Base-by-base conservation (phyloP, 1,284 basidiomycete genomes). In the Earliella scabrosa region DNA sequence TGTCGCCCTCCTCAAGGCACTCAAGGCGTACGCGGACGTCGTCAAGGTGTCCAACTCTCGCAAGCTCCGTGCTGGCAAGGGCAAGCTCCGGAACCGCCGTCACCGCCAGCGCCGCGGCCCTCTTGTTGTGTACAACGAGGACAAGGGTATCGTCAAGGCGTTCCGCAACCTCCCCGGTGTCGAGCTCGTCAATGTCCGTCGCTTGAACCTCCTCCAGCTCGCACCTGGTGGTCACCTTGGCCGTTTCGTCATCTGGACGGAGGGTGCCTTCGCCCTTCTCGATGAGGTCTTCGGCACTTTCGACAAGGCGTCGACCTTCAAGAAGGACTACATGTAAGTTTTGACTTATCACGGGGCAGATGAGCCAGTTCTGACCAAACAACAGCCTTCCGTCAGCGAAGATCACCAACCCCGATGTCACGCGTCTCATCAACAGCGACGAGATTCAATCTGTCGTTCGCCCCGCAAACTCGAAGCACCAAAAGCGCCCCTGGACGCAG, bases 101-200 rank as follows among this genome's bases (percentile, higher is more conserved):
- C 92, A 98, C 82, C 90, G 93, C 73, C 96, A 98, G 79, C 92
- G 97, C 73, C 93, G 97, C 73, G 97, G 97, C 64, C 97, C 97
- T 63, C 91, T 99, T 66, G 81, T 99, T 67, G 95, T 99, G 65
- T 99, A 98, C 85, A 93, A 90, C 76, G 93, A 98, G 80, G 97
- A 99, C 81, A 92, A 95, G 66, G 97, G 97, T 68, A 93, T 99
- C 74, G 93, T 96, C 73, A 92, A 94, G 78, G 97, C 97, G 16
- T 98, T 99, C 93, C 88, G 96, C 74, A 99, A 99, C 83, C 77
- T 99, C 66, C 97, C 97, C 63, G 97, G 97, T 82, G 97, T 99
- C 67, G 97, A 99, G 82, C 81, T 97, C 62, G 94, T 93, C 79
- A 96, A 93, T 74, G 97, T 99, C 68, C 87, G 89, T 75, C 82